Base-by-base conservation (phyloP, 1,284 basidiomycete species). In the Austroboletus novae-zelandiae region DNA sequence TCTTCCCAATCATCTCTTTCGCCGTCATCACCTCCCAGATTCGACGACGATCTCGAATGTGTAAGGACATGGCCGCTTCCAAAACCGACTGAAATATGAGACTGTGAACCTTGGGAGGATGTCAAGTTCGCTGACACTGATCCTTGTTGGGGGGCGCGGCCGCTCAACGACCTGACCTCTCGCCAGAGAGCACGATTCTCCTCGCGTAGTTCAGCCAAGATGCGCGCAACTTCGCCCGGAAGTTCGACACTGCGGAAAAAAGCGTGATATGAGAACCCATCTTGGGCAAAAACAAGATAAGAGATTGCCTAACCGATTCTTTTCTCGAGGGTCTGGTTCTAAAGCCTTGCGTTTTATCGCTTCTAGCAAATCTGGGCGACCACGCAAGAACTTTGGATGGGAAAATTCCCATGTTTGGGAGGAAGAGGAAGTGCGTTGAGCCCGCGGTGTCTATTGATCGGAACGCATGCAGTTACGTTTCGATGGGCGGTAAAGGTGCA, bases 371-470 rank as follows among this genome's bases (percentile, higher is more conserved):
- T 93, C 91, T 17, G 85, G 83, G n/a, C 89, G 79, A 1, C 81
- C 89, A 32, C 86, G 83, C 31, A 90, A 74, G 70, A 94, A 94
- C 65, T 91, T 91, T 70, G 84, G 84, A 68, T 93, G 91, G 4
- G 86, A 88, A 66, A 94, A 94, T 67, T 94, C 91, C 91, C 90
- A 93, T 13, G 84, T 86, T 70, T 92, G 90, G 36, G 84, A 81
- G 61, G 91, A 86, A 20, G 83, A 79, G 15, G 86, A 86, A 2
- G 86, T 86, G 55, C 86, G 79, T 66, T 91, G 88, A 1, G 89
- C 86, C 47, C 90, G 85, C 18, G 91, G 90, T 6, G 90, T 91
- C 83, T 91, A 72, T 53, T 37, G 43, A 43, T 40, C 11, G 25
- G 11, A 41, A 8, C 8, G 30, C 15, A 14, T 23, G 40, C 9